A percentile compares a stretch with the other conserved stretches of the same genome.
Evolutionary conservation across 331 rosid species (phyloP).

Genomic region (Malus hybrid): DNA sequence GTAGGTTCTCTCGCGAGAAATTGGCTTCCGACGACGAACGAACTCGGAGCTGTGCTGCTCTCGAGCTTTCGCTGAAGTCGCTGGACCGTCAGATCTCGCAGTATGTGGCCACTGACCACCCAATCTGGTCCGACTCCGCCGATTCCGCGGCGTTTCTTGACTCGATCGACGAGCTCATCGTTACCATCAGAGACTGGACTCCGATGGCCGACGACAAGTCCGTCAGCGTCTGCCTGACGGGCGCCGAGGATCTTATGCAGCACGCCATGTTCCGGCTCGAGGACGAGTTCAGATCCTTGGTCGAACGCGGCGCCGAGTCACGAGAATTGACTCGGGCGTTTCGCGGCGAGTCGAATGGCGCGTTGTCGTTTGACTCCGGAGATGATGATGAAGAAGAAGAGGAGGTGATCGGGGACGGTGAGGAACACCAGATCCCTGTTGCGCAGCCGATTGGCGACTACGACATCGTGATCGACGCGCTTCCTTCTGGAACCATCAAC

Average conservation of each 20-base stretch:
- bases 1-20: slow-evolving; percentile 82
- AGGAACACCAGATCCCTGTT: slow-evolving; percentile 48
- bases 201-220: slow-evolving; percentile 54
- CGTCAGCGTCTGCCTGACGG: slow-evolving; percentile 44
- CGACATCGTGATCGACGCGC: slow-evolving; percentile 71
- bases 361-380: slow-evolving; percentile 51
- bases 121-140: slow-evolving; percentile 75
- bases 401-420: slow-evolving; percentile 22
- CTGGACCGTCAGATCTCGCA: slow-evolving; percentile 77
- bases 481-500: slow-evolving; percentile 65
- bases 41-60: slow-evolving; percentile 43
- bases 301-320: slow-evolving; percentile 90
- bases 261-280: slow-evolving; percentile 83
- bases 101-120: slow-evolving; percentile 50
- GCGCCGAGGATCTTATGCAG: slow-evolving; percentile 82
- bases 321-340: slow-evolving; percentile 43
- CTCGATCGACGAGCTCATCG: slow-evolving; percentile 64
- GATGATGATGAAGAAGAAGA: slow-evolving; percentile 50
- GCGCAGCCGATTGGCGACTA: slow-evolving; percentile 64
- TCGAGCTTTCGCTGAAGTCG: slow-evolving; percentile 57
- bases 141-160: slow-evolving; percentile 73
- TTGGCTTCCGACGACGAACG: slow-evolving; percentile 42
- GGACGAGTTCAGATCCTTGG: slow-evolving; percentile 82
- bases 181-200: slow-evolving; percentile 59
- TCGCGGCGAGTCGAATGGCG: slow-evolving; percentile 40